These are phyloP conservation scores for Brasenia schreberi DNA, from an alignment of 164 flowering plant species.

Conservation along the genomic window DNA sequence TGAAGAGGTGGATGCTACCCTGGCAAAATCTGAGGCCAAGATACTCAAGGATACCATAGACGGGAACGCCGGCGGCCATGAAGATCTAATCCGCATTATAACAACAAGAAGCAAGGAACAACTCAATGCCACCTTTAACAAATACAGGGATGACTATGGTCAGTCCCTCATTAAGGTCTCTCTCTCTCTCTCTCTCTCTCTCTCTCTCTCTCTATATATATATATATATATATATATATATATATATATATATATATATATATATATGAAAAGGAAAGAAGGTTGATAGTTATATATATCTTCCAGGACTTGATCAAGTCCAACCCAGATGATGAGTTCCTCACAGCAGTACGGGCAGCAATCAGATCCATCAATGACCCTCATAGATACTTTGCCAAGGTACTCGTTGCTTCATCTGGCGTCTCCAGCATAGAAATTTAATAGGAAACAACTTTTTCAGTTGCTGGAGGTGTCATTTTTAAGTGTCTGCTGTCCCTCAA, in stretches of 20 bases:
- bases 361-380: background rate
- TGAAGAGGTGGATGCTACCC: slow-evolving; percentile 35
- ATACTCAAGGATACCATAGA: slow-evolving; percentile 26
- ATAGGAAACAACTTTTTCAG: background rate
- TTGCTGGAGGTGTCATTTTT: too few relatives aligned
- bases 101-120: slow-evolving; percentile 73
- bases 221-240: too few relatives aligned
- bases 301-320: background rate
- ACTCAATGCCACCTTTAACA: slow-evolving; percentile 57
- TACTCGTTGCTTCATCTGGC: background rate
- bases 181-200: too few relatives aligned
- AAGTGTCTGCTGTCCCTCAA: too few relatives aligned
- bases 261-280: too few relatives aligned
- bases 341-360: background rate
- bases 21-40: slow-evolving; percentile 60
- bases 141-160: slow-evolving; percentile 44
- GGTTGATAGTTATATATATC: background rate
- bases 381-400: background rate
- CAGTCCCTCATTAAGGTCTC: slow-evolving; percentile 60
- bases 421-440: background rate
- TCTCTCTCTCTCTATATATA: too few relatives aligned
- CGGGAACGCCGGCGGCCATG: slow-evolving; percentile 44
- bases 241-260: too few relatives aligned
- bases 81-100: slow-evolving; percentile 55
- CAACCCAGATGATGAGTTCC: background rate